A percentile compares a stretch with the other conserved stretches of the same genome.
These are phyloP conservation scores for Paulownia fortunei DNA, from an alignment of 257 asterid genomes.

Conservation along the genomic window DNA sequence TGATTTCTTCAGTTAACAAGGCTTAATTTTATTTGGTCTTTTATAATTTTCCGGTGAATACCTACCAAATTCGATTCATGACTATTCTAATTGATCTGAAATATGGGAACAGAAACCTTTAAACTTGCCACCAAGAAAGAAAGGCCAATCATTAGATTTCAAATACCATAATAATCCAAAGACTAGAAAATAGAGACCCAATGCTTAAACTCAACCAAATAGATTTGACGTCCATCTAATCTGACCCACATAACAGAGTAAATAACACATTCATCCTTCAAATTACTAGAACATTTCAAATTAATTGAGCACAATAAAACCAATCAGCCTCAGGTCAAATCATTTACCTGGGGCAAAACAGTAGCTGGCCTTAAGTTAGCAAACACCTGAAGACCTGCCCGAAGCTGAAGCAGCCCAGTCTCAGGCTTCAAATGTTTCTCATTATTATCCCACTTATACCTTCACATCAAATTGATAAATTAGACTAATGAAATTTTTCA, in stretches of 20 bases:
- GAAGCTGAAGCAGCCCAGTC: conserved; percentile 95
- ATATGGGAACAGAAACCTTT: neutral
- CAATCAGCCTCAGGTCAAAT: conserved; percentile 5
- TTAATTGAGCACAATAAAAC: conserved; percentile 13
- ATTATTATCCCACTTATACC: conserved; percentile 97
- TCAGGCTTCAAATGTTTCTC: conserved; percentile 98
- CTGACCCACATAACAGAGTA: neutral
- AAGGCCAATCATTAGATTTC: conserved; percentile 5
- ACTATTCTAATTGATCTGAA: neutral
- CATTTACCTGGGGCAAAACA: conserved; percentile 85
- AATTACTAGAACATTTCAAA: conserved; percentile 4
- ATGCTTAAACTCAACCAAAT: conserved; percentile 13
- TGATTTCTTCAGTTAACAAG: conserved; percentile 2
- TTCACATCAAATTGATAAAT: conserved; percentile 34
- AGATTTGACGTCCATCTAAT: neutral
- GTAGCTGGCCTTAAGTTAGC: conserved; percentile 98
- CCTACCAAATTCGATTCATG: neutral
- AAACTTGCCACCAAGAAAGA: neutral
- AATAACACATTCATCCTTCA: neutral
- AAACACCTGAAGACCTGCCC: conserved; percentile 90
- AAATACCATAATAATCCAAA: neutral
- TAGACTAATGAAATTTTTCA: neutral
- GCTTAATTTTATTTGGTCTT: neutral
- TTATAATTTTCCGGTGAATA: neutral
- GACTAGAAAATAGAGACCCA: neutral